phyloP scores from a whole-genome alignment of 768 basidiomycete genomes.

The Naganishia onofrii region DNA sequence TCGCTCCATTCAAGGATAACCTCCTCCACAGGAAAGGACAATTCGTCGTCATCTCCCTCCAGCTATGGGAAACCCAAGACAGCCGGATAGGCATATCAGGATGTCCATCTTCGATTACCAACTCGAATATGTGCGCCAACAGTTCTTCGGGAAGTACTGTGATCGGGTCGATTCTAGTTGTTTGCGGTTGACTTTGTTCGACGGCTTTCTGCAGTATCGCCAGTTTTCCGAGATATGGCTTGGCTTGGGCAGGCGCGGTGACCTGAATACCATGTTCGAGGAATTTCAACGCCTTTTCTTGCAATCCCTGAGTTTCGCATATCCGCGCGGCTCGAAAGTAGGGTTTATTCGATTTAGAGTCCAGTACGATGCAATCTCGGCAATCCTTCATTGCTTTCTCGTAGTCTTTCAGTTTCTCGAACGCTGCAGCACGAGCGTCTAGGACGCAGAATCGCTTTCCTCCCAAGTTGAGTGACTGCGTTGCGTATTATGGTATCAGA shows the following conservation, averaged over 20 bases:
- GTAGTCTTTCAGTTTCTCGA: slow-evolving; percentile 14
- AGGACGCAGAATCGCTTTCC: slow-evolving; percentile 12
- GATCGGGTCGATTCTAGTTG: neutral
- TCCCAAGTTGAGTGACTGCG: slow-evolving; percentile 11
- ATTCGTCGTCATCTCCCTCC: slow-evolving; percentile 21
- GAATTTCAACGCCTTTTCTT: neutral
- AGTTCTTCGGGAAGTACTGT: slow-evolving; percentile 16
- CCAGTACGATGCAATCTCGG: slow-evolving; percentile 18
- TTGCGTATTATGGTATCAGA: too few relatives aligned
- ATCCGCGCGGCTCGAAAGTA: slow-evolving; percentile 16
- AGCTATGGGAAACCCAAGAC: slow-evolving; percentile 15
- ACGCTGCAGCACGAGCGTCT: slow-evolving; percentile 1
- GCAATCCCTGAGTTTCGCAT: slow-evolving; percentile 1
- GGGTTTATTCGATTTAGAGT: slow-evolving; percentile 13
- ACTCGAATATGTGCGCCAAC: slow-evolving; percentile 13
- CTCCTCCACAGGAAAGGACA: slow-evolving; percentile 18
- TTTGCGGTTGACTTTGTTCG: neutral
- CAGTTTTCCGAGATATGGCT: slow-evolving; percentile 1
- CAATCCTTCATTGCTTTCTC: slow-evolving; percentile 23
- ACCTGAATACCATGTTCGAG: slow-evolving; percentile 17
- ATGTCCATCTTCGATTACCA: slow-evolving; percentile 16
- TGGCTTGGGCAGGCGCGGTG: neutral
- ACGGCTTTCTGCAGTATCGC: neutral
- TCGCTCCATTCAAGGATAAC: neutral
- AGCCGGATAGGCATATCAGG: slow-evolving; percentile 6